phyloP scores from a whole-genome alignment of 805 yeast species.

The Ascoidea asiatica region DNA sequence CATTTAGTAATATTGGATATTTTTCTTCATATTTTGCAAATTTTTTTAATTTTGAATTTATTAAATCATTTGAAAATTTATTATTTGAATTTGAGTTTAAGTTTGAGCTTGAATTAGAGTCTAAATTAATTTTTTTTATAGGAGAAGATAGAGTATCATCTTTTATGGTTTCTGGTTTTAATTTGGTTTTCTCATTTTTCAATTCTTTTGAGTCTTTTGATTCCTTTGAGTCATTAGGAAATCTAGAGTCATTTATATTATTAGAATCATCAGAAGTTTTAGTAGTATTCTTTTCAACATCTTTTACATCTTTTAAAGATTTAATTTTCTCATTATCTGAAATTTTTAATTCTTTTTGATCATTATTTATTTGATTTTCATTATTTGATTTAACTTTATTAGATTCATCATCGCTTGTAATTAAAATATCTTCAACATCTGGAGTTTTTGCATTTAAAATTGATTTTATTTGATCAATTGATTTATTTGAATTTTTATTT shows the following conservation, averaged over 20 bases:
- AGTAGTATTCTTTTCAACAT: not conserved
- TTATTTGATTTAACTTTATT: slow-evolving; percentile 7
- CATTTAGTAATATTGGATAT: slow-evolving; percentile 73
- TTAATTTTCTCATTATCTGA: slow-evolving; percentile 11
- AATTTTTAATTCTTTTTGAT: slow-evolving; percentile 9
- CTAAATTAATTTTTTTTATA: slow-evolving; percentile 9
- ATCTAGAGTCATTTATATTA: not conserved
- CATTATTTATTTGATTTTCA: slow-evolving; percentile 6
- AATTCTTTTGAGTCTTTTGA: not conserved
- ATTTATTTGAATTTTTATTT: slow-evolving; percentile 9
- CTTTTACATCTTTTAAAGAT: slow-evolving; percentile 10
- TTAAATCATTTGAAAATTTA: slow-evolving; percentile 4
- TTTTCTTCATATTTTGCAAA: slow-evolving; percentile 81
- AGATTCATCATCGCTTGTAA: slow-evolving; percentile 32
- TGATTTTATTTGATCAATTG: slow-evolving; percentile 17
- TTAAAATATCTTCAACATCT: slow-evolving; percentile 24
- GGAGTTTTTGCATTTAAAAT: slow-evolving; percentile 33
- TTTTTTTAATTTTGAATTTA: slow-evolving; percentile 49
- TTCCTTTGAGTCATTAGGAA: not conserved
- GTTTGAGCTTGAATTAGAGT: slow-evolving; percentile 8
- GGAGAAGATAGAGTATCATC: slow-evolving; percentile 6
- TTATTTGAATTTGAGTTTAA: slow-evolving; percentile 1
- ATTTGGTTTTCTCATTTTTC: slow-evolving; percentile 2
- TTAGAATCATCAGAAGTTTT: slow-evolving; percentile 1
- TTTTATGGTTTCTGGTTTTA: slow-evolving; percentile 2